A percentile compares a stretch with the other conserved stretches of the same genome.
phyloP scores from a whole-genome alignment of 2,329 filamentous ascomycete genomes.

The Thermothelomyces thermophilus region DNA sequence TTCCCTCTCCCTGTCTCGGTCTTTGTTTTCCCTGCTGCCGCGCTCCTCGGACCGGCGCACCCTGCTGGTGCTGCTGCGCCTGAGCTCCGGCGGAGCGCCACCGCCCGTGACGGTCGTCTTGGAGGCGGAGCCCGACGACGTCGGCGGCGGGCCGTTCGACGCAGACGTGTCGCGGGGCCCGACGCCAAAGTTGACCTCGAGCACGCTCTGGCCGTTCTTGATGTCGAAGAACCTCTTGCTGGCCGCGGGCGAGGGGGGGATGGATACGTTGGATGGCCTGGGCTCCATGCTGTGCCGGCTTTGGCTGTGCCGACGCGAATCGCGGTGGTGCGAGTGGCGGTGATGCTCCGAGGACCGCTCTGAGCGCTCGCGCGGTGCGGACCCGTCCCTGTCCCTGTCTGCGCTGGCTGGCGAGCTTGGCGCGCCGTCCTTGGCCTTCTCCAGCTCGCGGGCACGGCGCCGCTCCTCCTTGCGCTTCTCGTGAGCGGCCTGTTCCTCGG shows the following conservation, averaged over 20 bases:
- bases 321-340: conserved; percentile 19
- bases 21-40: conserved; percentile 5
- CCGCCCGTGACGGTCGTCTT: not conserved
- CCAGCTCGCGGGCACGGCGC: conserved; percentile 32
- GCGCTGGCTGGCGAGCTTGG: conserved; percentile 16
- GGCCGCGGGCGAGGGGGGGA: conserved; percentile 12
- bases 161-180: conserved; percentile 6
- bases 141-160: not conserved
- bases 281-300: conserved; percentile 23
- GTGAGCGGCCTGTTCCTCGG: conserved; percentile 45
- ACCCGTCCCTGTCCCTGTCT: conserved; percentile 19
- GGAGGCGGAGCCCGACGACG: conserved; percentile 9
- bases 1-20: conserved; percentile 12
- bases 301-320: conserved; percentile 25
- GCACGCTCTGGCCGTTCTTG: conserved; percentile 26
- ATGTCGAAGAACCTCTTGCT: conserved; percentile 29
- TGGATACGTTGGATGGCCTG: conserved; percentile 11
- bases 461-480: conserved; percentile 46
- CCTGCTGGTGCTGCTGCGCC: conserved; percentile 13
- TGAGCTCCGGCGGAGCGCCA: conserved; percentile 18
- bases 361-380: conserved; percentile 4
- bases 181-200: conserved; percentile 24
- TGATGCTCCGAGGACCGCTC: conserved; percentile 18
- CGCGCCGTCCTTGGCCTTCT: conserved; percentile 21
- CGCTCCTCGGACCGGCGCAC: conserved; percentile 21